Evolutionary conservation across 176 grass and related monocot species (phyloP).

Genomic region (Phyllostachys edulis): DNA sequence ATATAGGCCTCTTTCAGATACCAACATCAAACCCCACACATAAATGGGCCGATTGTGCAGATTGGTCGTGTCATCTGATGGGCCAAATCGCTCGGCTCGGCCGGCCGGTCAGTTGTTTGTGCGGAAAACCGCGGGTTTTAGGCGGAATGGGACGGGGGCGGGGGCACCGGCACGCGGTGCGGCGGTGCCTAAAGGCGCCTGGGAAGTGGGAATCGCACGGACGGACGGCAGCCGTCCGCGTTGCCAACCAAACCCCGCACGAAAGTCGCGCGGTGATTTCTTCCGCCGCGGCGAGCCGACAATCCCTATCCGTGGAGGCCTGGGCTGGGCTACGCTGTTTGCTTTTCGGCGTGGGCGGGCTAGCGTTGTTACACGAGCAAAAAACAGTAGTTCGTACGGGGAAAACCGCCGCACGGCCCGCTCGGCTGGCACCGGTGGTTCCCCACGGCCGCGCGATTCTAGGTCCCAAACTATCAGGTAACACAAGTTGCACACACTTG

Average conservation of each 20-base stretch:
- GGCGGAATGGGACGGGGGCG: not conserved
- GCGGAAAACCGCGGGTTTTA: not conserved
- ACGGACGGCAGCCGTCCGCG: not conserved
- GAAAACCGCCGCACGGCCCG: too few relatives aligned
- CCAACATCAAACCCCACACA: not conserved
- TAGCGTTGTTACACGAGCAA: too few relatives aligned
- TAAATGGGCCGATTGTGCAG: not conserved
- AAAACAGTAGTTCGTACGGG: too few relatives aligned
- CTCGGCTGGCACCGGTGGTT: not conserved
- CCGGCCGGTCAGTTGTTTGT: not conserved
- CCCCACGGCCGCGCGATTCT: not conserved
- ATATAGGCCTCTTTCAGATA: not conserved
- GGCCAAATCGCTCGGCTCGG: not conserved
- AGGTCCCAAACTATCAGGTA: not conserved
- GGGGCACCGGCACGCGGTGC: too few relatives aligned
- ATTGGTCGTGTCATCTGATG: not conserved
- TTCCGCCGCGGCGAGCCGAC: not conserved
- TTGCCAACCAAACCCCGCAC: not conserved
- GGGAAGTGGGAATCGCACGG: not conserved
- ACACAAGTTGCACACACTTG: too few relatives aligned
- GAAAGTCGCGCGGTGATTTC: not conserved
- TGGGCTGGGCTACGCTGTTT: not conserved
- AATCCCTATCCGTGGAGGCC: not conserved
- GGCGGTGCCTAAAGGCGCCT: not conserved
- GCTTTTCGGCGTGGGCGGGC: not conserved